Percentiles rank a stretch among this genome's conserved stretches.
phyloP scores from a whole-genome alignment of 2,329 filamentous ascomycete genomes.

The Diaporthe velutina region DNA sequence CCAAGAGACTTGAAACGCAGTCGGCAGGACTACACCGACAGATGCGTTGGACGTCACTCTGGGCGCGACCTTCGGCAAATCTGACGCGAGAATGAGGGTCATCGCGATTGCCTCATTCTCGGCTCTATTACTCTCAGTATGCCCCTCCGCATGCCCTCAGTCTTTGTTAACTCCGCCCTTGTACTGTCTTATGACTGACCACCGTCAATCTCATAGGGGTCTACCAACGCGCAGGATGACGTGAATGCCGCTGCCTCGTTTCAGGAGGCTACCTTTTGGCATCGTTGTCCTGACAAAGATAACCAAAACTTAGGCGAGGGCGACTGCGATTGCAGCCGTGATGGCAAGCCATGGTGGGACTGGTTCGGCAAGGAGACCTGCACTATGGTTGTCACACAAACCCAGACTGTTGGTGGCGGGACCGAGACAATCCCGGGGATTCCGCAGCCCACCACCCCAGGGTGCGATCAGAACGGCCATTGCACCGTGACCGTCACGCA shows the following conservation, averaged over 20 bases:
- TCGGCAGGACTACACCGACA: neutral
- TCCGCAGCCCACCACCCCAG: neutral
- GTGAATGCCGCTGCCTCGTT: neutral
- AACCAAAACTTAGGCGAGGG: neutral
- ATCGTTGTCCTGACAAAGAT: slow-evolving; percentile 10
- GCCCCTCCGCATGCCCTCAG: too few relatives aligned
- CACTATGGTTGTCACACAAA: neutral
- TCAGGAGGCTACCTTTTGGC: neutral
- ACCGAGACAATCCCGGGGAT: neutral
- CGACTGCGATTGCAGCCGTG: slow-evolving; percentile 5
- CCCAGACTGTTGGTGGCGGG: neutral
- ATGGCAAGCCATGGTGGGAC: slow-evolving; percentile 20
- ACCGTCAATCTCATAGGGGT: neutral
- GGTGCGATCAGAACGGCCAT: slow-evolving; percentile 4
- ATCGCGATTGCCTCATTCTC: neutral
- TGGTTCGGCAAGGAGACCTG: slow-evolving; percentile 18
- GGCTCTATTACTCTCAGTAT: neutral
- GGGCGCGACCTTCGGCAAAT: neutral
- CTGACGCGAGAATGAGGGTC: slow-evolving; percentile 5
- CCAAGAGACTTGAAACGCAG: neutral
- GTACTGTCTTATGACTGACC: neutral
- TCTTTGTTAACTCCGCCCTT: too few relatives aligned
- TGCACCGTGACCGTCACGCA: slow-evolving; percentile 22
- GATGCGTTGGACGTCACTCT: neutral
- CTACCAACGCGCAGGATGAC: slow-evolving; percentile 2